These are phyloP conservation scores for Nakazawaea ernobii DNA, from an alignment of 805 yeast genomes.

Conservation along the genomic window DNA sequence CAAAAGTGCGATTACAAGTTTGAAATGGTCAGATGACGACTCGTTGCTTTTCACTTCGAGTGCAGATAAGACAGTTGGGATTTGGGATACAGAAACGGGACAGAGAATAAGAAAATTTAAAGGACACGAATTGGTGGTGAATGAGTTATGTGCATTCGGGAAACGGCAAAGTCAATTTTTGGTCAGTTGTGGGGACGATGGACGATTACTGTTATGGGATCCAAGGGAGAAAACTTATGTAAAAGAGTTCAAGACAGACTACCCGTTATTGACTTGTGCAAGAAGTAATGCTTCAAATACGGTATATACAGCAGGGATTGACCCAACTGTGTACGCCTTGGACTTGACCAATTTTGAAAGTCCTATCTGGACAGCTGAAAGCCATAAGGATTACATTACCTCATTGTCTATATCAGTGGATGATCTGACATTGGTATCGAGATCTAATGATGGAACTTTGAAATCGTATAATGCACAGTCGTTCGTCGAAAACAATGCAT, in stretches of 20 bases:
- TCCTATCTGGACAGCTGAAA: constrained; percentile 40
- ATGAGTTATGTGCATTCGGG: constrained; percentile 39
- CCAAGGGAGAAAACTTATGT: constrained; percentile 43
- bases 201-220: constrained; percentile 60
- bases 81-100: constrained; percentile 61
- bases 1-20: constrained; percentile 57
- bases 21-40: constrained; percentile 48
- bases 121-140: constrained; percentile 50
- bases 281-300: constrained; percentile 30
- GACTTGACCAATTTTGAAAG: constrained; percentile 42
- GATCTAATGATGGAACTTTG: constrained; percentile 52
- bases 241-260: constrained; percentile 36
- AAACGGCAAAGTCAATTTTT: constrained; percentile 20
- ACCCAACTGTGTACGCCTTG: constrained; percentile 54
- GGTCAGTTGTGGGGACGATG: constrained; percentile 65
- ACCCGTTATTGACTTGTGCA: constrained; percentile 53
- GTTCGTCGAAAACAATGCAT: constrained; percentile 31
- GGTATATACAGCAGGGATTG: constrained; percentile 61
- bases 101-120: constrained; percentile 43
- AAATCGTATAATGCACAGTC: constrained; percentile 50
- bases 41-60: constrained; percentile 41
- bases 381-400: constrained; percentile 50
- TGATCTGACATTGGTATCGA: constrained; percentile 34
- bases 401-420: constrained; percentile 47
- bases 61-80: constrained; percentile 55